These are phyloP conservation scores for Silene coronaria DNA, from an alignment of 179 eudicot genomes.

Conservation along the genomic window DNA sequence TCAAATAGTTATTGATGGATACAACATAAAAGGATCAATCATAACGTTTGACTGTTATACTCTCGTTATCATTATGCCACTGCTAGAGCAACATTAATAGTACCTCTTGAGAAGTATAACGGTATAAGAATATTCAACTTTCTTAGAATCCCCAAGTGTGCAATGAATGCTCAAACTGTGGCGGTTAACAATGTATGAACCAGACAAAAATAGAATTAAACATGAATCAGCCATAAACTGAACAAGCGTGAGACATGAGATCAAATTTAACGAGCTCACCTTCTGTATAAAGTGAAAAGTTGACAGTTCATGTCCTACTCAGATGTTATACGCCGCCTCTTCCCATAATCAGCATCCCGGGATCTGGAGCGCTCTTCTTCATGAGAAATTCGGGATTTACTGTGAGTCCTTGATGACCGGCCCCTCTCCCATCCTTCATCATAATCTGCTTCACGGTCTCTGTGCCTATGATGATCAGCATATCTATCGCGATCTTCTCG, in stretches of 20 bases:
- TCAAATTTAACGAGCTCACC: conserved; percentile 17
- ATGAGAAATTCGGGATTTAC: conserved; percentile 45
- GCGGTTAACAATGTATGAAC: not conserved
- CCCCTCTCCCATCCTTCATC: conserved; percentile 80
- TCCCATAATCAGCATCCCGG: conserved; percentile 73
- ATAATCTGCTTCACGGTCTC: conserved; percentile 58
- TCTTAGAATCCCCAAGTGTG: not conserved
- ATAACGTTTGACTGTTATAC: not conserved
- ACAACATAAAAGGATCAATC: not conserved
- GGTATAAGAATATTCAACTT: not conserved
- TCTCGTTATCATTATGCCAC: not conserved
- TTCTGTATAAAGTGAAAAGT: conserved; percentile 18
- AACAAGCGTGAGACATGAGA: conserved; percentile 1
- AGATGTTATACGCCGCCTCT: conserved; percentile 58
- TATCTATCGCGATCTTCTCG: conserved; percentile 63
- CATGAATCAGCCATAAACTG: not conserved
- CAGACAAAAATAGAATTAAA: not conserved
- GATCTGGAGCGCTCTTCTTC: conserved; percentile 69
- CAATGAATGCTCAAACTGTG: not conserved
- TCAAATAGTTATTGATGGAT: not conserved
- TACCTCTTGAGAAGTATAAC: not conserved
- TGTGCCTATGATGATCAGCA: conserved; percentile 58
- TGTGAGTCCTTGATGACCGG: conserved; percentile 61
- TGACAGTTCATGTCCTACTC: conserved; percentile 30
- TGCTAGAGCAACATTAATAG: not conserved